These are phyloP conservation scores for Penicillium malachiteum DNA, from an alignment of 495 filamentous ascomycete species.

Conservation along the genomic window DNA sequence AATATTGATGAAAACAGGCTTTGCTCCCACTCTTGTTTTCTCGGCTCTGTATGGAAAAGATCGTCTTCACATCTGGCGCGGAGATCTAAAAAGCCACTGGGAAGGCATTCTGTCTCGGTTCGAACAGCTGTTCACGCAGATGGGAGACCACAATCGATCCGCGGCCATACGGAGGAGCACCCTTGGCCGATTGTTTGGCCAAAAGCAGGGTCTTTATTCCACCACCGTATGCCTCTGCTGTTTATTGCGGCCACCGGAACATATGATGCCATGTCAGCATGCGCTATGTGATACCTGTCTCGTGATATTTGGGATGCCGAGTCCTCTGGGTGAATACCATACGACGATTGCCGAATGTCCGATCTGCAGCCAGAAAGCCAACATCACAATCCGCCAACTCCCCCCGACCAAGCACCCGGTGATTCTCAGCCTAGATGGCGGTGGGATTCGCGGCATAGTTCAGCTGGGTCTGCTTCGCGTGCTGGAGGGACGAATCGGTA, in stretches of 20 bases:
- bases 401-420: conserved; percentile 49
- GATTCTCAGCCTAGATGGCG: conserved; percentile 58
- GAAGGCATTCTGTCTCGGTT: too few relatives aligned
- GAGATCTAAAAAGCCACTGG: too few relatives aligned
- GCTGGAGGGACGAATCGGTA: conserved; percentile 41
- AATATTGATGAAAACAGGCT: neutral
- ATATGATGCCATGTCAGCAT: conserved; percentile 33
- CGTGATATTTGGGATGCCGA: conserved; percentile 18
- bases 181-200: neutral
- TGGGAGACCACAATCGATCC: neutral
- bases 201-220: conserved; percentile 9
- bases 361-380: conserved; percentile 38
- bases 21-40: too few relatives aligned
- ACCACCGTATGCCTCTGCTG: conserved; percentile 27
- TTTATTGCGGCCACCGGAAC: conserved; percentile 23
- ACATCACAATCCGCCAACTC: conserved; percentile 16
- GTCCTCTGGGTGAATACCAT: conserved; percentile 13
- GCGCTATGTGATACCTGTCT: conserved; percentile 33
- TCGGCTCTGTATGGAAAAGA: too few relatives aligned
- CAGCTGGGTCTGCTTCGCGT: conserved; percentile 43
- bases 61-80: too few relatives aligned
- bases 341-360: conserved; percentile 24
- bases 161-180: neutral
- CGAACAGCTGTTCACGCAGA: neutral
- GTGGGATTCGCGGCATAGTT: conserved; percentile 51